Base-by-base conservation (phyloP, 2,329 filamentous ascomycete genomes). In the Fusarium duplospermum region DNA sequence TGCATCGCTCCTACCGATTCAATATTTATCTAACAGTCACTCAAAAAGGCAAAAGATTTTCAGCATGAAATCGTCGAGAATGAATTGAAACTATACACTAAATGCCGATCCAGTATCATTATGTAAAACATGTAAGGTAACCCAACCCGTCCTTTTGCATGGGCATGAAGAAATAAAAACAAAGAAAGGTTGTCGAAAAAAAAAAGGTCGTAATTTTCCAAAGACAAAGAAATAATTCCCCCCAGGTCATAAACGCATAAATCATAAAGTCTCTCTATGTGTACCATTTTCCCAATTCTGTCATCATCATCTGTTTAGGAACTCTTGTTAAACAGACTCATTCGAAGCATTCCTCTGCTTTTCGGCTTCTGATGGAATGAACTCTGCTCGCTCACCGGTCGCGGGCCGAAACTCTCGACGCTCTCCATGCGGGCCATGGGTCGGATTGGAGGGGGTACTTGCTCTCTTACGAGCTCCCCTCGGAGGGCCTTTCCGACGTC, bases 401-500 rank as follows among this genome's bases (percentile, higher is more conserved):
- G 65, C 35, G 66, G 69, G 14, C 71, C 75, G 47, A 75, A 77
- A 64, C 76, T 77, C 33, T 77, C 75, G 16, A 77, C 60, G 59
- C 76, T 77, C 22, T 77, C 67, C 67, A 76, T 76, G 33, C 73
- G 73, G 6, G 71, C 67, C 29, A 76, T 67, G 13, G 73, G 66
- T 31, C 56, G 73, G 6, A 24, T 40, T 4, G 64, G 66, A 11
- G 72, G 62, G 1, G 70, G 66, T 3, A 14, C 27, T n/a, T 65
- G n/a, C 33, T 73, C 54, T 20, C 54, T 56, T 31, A 66, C 38
- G 3, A 81, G 72, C n/a, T 86, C 84, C 0, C 84, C 84, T 0
- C 83, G 77, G 73, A 86, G 79, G 0, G 84, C 84, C 50, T 81
- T 77, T 73, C 84, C 83, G 57, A 86, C 84, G 40, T 86, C 83